Evolutionary conservation across 1,284 basidiomycete genomes (phyloP).

Genomic region (Anthracocystis setariae): DNA sequence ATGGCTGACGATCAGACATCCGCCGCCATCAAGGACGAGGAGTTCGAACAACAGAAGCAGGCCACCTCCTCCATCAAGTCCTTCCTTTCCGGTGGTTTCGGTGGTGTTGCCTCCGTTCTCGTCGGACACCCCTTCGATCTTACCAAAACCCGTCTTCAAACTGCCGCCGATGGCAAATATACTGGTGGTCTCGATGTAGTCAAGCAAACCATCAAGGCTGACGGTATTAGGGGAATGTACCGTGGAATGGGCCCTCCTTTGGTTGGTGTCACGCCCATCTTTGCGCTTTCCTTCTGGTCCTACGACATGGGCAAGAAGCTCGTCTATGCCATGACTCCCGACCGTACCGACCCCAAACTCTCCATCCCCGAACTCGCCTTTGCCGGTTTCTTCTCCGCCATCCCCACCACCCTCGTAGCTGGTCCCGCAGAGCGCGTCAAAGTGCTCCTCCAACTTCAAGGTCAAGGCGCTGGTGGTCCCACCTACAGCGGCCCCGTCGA

Average conservation of each 20-base stretch:
- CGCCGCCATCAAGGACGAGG: slow-evolving; percentile 47
- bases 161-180: slow-evolving; percentile 88
- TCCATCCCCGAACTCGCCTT: slow-evolving; percentile 85
- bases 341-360: slow-evolving; percentile 75
- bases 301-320: slow-evolving; percentile 94
- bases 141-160: slow-evolving; percentile 92
- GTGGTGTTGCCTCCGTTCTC: slow-evolving; percentile 84
- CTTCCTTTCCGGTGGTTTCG: slow-evolving; percentile 79
- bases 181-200: slow-evolving; percentile 93
- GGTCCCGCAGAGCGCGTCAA: slow-evolving; percentile 97
- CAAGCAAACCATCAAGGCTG: slow-evolving; percentile 84
- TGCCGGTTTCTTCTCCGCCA: slow-evolving; percentile 92
- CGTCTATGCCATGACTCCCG: slow-evolving; percentile 75
- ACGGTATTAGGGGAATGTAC: slow-evolving; percentile 90
- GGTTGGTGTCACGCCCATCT: slow-evolving; percentile 96
- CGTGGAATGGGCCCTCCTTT: slow-evolving; percentile 96
- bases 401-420: slow-evolving; percentile 90
- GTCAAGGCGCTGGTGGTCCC: slow-evolving; percentile 76
- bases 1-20: slow-evolving; percentile 61
- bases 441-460: slow-evolving; percentile 91
- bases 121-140: slow-evolving; percentile 98
- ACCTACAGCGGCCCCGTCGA: slow-evolving; percentile 93
- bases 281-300: slow-evolving; percentile 98
- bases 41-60: slow-evolving; percentile 58
- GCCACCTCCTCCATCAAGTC: slow-evolving; percentile 64